These are phyloP conservation scores for Boehmeria nivea DNA, from an alignment of 306 rosid species.

Conservation along the genomic window DNA sequence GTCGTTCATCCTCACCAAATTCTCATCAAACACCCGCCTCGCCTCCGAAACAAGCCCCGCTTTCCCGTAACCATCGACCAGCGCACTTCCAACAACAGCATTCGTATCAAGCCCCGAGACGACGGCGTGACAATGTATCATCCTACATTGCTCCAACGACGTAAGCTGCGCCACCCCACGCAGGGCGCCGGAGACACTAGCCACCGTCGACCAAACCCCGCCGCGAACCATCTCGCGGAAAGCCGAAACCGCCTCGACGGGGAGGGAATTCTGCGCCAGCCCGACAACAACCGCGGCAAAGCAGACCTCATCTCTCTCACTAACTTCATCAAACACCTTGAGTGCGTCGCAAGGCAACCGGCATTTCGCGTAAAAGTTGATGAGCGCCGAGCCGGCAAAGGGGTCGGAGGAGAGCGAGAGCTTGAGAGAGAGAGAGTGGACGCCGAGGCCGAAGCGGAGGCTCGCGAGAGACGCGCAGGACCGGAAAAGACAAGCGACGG, in stretches of 20 bases:
- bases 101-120: conserved; percentile 43
- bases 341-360: conserved; percentile 39
- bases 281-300: conserved; percentile 62
- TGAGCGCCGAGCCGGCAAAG: conserved; percentile 58
- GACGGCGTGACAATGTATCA: conserved; percentile 51
- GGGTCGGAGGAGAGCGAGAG: conserved; percentile 44
- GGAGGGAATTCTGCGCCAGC: conserved; percentile 58
- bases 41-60: conserved; percentile 67
- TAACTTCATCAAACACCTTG: conserved; percentile 66
- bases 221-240: conserved; percentile 46
- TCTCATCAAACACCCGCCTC: conserved; percentile 55
- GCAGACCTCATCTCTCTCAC: conserved; percentile 54
- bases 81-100: conserved; percentile 52
- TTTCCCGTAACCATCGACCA: conserved; percentile 76
- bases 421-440: conserved; percentile 63
- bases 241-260: conserved; percentile 34
- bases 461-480: conserved; percentile 55
- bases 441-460: conserved; percentile 50
- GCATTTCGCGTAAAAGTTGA: conserved; percentile 52
- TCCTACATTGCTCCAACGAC: conserved; percentile 70
- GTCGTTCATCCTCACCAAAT: conserved; percentile 32
- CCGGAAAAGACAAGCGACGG: conserved; percentile 59
- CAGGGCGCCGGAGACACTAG: conserved; percentile 58
- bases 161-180: conserved; percentile 68
- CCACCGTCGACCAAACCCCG: conserved; percentile 44